Conservation (phyloP, 352 stramenopile genomes). For the Phytopythium kandeliae region DNA sequence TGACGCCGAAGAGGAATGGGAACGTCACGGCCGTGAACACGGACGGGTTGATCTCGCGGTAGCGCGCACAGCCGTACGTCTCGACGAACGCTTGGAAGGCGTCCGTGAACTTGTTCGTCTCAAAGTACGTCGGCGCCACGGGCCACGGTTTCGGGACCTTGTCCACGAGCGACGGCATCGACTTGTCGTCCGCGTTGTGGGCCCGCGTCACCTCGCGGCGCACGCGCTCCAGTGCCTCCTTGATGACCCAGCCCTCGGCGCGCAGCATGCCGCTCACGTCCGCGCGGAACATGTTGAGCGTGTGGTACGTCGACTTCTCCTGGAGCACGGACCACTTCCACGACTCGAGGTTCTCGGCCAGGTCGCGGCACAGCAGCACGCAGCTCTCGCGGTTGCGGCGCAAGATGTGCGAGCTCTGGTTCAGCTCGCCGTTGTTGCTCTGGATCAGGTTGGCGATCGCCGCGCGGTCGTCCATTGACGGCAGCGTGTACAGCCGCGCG, state of each 20-base stretch:
- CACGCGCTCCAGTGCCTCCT: conserved; percentile 72
- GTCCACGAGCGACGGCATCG: conserved; percentile 92
- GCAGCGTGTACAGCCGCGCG: conserved; percentile 94
- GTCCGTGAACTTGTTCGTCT: conserved; percentile 99
- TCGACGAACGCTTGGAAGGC: conserved; percentile 99
- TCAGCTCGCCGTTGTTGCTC: conserved; percentile 92
- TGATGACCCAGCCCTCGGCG: conserved; percentile 96
- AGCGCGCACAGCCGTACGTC: conserved; percentile 97
- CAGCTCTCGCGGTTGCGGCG: conserved; percentile 95
- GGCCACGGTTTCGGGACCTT: conserved; percentile 94
- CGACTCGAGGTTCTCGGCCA: conserved; percentile 92
- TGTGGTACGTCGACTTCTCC: conserved; percentile 98
- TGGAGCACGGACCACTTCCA: conserved; percentile 97
- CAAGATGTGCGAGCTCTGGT: conserved; percentile 95
- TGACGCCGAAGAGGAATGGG: conserved; percentile 99
- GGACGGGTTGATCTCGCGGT: conserved; percentile 98
- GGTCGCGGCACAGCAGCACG: conserved; percentile 90
- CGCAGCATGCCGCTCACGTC: conserved; percentile 96
- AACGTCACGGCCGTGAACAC: conserved; percentile 99
- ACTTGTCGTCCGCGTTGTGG: conserved; percentile 91
- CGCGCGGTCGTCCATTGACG: conserved; percentile 91
- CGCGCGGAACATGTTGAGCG: conserved; percentile 97
- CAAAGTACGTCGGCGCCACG: conserved; percentile 96
- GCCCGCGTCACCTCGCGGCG: conserved; percentile 84
- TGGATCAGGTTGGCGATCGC: conserved; percentile 88